phyloP scores from a whole-genome alignment of 306 rosid species.

The Mucuna pruriens region DNA sequence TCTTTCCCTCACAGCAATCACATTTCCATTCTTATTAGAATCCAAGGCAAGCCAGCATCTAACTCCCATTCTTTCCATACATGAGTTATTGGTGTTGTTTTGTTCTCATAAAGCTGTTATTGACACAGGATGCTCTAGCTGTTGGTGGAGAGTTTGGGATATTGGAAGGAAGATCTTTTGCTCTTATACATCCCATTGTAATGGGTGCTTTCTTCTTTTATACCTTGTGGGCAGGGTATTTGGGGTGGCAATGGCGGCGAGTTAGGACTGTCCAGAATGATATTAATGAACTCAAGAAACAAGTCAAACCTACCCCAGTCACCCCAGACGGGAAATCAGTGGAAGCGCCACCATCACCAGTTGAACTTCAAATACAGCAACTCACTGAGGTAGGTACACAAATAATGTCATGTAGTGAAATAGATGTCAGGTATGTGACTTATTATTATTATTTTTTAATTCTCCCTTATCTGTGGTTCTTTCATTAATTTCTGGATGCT shows the following conservation, averaged over 20 bases:
- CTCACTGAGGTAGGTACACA: conserved; percentile 68
- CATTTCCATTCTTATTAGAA: conserved; percentile 67
- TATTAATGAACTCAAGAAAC: conserved; percentile 86
- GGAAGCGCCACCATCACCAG: conserved; percentile 69
- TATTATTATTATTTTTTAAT: too few species aligned
- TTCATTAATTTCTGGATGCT: neutral
- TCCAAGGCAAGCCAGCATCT: conserved; percentile 43
- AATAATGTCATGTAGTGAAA: too few species aligned
- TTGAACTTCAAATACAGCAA: conserved; percentile 74
- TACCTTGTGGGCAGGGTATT: conserved; percentile 89
- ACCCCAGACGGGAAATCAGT: conserved; percentile 72
- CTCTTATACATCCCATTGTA: conserved; percentile 86
- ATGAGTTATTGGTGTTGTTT: neutral
- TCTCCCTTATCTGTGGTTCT: too few species aligned
- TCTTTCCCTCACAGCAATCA: conserved; percentile 67
- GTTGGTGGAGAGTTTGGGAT: conserved; percentile 87
- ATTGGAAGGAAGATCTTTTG: conserved; percentile 89
- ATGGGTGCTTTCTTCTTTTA: conserved; percentile 69
- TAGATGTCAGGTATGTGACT: too few species aligned
- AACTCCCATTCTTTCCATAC: neutral
- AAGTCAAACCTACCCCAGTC: conserved; percentile 67
- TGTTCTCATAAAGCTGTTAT: neutral
- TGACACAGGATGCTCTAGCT: conserved; percentile 72
- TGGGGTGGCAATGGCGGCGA: conserved; percentile 99
- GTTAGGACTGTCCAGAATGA: conserved; percentile 86